These are phyloP conservation scores for Pachyrhizus erosus DNA, from an alignment of 306 rosid genomes.

Conservation along the genomic window DNA sequence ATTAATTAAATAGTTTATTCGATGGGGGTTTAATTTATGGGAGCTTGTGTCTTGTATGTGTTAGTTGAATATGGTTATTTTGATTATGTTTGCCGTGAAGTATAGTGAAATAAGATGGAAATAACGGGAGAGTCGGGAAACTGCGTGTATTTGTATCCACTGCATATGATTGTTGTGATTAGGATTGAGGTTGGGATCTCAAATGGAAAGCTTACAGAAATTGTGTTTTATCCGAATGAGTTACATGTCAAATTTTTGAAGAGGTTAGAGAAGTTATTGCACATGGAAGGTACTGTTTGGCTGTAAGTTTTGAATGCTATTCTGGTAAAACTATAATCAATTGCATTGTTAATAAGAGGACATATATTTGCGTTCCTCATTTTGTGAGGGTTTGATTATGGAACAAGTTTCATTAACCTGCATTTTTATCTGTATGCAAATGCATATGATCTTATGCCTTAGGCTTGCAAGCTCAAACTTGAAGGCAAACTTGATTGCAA, in stretches of 20 bases:
- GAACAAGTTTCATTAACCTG: not conserved
- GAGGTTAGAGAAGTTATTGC: not conserved
- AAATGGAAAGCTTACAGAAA: not conserved
- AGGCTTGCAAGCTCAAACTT: not conserved
- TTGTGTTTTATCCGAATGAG: constrained; percentile 5
- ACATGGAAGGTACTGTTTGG: not conserved
- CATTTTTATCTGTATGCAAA: not conserved
- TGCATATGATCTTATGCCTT: not conserved
- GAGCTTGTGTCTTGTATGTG: not conserved
- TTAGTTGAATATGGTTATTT: not conserved
- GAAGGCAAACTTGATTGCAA: not conserved
- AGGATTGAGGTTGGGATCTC: not conserved
- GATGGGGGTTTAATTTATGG: not conserved
- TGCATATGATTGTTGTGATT: not conserved
- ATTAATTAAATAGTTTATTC: not conserved
- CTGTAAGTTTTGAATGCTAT: not conserved
- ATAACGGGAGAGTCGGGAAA: not conserved
- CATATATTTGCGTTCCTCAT: not conserved
- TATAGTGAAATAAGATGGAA: not conserved
- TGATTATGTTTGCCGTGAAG: not conserved
- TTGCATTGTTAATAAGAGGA: not conserved
- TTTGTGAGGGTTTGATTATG: constrained; percentile 1
- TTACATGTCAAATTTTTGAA: not conserved
- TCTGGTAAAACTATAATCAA: not conserved
- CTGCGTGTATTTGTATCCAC: not conserved